phyloP scores from a whole-genome alignment of 2,329 filamentous ascomycete species.

The Microcyclosporella mali region DNA sequence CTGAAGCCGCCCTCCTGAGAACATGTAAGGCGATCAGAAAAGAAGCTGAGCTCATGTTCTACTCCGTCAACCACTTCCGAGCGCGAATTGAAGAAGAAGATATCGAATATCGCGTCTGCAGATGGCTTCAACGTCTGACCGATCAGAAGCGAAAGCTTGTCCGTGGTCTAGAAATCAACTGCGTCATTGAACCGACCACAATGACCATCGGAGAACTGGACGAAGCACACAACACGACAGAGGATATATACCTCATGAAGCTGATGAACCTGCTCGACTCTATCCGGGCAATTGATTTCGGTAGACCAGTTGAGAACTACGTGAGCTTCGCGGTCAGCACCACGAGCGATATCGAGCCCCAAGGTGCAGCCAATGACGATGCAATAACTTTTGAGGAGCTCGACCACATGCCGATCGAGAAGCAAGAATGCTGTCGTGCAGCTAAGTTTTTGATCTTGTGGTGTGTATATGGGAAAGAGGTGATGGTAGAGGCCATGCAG shows the following conservation, averaged over 20 bases:
- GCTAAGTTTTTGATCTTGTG: conserved; percentile 16
- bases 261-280: conserved; percentile 12
- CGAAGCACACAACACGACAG: conserved; percentile 1
- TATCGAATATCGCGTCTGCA: conserved; percentile 8
- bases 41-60: conserved; percentile 22
- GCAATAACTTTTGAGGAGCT: conserved; percentile 9
- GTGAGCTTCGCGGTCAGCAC: conserved; percentile 9
- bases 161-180: conserved; percentile 10
- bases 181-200: conserved; percentile 8
- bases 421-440: conserved; percentile 13
- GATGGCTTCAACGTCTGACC: conserved; percentile 11
- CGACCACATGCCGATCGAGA: conserved; percentile 8
- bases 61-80: conserved; percentile 17
- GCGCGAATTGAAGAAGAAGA: conserved; percentile 10
- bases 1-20: conserved; percentile 11
- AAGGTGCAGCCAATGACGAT: background rate
- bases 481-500: conserved; percentile 11
- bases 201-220: background rate
- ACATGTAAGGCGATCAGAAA: conserved; percentile 17
- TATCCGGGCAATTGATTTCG: conserved; percentile 3
- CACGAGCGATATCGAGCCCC: background rate
- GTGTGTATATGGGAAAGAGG: conserved; percentile 11
- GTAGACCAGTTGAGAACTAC: conserved; percentile 5
- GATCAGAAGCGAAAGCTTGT: conserved; percentile 8
- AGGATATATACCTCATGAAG: conserved; percentile 5